These are phyloP conservation scores for Dryadomyces quercivorus DNA, from an alignment of 2,329 filamentous ascomycete species.

Conservation along the genomic window DNA sequence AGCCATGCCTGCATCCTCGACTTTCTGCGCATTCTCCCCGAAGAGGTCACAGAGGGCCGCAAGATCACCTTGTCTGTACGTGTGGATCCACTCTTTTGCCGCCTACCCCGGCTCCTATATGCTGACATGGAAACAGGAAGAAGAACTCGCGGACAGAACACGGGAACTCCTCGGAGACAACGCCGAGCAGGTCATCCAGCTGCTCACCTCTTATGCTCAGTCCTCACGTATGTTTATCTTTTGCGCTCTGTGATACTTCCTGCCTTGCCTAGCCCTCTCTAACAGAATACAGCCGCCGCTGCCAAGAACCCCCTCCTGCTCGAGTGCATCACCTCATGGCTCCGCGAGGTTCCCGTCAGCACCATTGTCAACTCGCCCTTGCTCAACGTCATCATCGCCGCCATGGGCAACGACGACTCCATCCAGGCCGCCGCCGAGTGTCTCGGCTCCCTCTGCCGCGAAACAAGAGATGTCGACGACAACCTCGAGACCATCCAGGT, in stretches of 20 bases:
- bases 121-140: constrained; percentile 55
- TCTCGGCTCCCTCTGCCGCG: constrained; percentile 78
- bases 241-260: constrained; percentile 1
- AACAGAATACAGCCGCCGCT: constrained; percentile 27
- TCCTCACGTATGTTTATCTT: constrained; percentile 59
- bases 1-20: constrained; percentile 84
- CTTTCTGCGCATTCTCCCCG: constrained; percentile 90
- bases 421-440: constrained; percentile 87
- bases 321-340: constrained; percentile 94
- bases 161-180: constrained; percentile 85
- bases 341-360: constrained; percentile 77
- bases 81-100: constrained; percentile 20
- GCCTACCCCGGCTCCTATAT: background rate
- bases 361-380: constrained; percentile 79
- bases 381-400: constrained; percentile 67
- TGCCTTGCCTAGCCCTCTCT: too few species aligned
- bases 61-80: constrained; percentile 99
- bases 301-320: constrained; percentile 81
- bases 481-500: constrained; percentile 69
- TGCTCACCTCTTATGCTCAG: constrained; percentile 82
- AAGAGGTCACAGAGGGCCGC: constrained; percentile 97
- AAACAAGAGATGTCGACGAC: constrained; percentile 90
- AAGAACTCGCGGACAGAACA: constrained; percentile 78
- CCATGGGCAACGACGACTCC: constrained; percentile 61
- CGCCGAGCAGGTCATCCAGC: constrained; percentile 70